phyloP scores from a whole-genome alignment of 768 basidiomycete species.

The Rhizopogon roseolus region DNA sequence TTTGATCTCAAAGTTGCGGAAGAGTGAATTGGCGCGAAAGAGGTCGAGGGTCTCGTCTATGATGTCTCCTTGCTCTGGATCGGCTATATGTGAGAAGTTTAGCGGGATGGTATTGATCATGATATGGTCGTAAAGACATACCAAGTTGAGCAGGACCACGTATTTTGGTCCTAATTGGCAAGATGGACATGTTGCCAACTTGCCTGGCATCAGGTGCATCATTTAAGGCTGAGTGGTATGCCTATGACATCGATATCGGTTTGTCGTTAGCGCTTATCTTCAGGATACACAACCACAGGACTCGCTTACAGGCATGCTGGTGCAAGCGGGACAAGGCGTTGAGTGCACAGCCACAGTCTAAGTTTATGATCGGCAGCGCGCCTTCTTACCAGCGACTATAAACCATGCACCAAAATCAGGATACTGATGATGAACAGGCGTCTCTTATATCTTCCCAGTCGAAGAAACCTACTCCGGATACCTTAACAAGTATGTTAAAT shows the following conservation, averaged over 20 bases:
- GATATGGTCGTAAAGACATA: slow-evolving; percentile 25
- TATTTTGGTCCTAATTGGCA: slow-evolving; percentile 89
- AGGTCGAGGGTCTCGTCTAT: slow-evolving; percentile 95
- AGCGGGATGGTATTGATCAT: slow-evolving; percentile 10
- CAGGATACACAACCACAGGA: neutral
- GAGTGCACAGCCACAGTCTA: slow-evolving; percentile 20
- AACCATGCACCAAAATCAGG: slow-evolving; percentile 23
- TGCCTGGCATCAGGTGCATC: slow-evolving; percentile 75
- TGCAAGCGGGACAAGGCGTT: slow-evolving; percentile 16
- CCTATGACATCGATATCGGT: slow-evolving; percentile 41
- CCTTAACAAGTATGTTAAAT: slow-evolving; percentile 60
- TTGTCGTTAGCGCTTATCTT: neutral
- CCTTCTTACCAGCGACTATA: too few species aligned
- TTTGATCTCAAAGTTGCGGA: slow-evolving; percentile 99
- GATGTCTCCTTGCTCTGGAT: slow-evolving; percentile 77
- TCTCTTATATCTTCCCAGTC: slow-evolving; percentile 43
- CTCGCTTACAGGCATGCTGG: slow-evolving; percentile 49
- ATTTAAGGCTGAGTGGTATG: slow-evolving; percentile 94
- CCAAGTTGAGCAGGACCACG: slow-evolving; percentile 89
- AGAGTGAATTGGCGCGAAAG: slow-evolving; percentile 97
- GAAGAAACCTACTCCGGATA: slow-evolving; percentile 60
- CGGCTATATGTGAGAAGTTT: slow-evolving; percentile 44
- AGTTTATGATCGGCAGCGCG: too few species aligned
- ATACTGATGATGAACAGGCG: slow-evolving; percentile 31
- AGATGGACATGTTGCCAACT: slow-evolving; percentile 84